Conservation (phyloP, 2,329 filamentous ascomycete genomes). For the Conoideocrella luteorostrata region DNA sequence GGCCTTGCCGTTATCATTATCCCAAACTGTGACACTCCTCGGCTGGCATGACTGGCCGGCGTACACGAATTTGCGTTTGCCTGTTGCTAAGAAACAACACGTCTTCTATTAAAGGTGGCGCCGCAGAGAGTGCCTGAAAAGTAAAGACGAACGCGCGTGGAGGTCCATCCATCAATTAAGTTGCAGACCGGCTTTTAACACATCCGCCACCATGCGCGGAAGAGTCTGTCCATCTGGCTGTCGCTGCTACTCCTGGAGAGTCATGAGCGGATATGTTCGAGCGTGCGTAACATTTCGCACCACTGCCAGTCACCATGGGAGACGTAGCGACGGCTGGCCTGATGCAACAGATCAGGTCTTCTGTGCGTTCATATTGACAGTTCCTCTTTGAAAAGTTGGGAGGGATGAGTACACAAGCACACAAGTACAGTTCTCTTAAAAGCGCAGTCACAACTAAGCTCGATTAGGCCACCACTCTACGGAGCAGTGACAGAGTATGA, state of each 20-base stretch:
- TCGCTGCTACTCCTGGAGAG: neutral
- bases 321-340: neutral
- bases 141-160: no score
- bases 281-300: neutral
- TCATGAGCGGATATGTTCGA: neutral
- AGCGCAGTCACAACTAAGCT: no score
- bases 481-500: no score
- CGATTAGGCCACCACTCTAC: no score
- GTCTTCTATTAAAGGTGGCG: neutral
- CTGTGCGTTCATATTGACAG: no score
- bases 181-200: neutral
- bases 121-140: no score
- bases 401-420: no score
- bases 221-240: neutral
- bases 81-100: neutral
- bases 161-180: neutral
- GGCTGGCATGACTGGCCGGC: neutral
- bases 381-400: constrained; percentile 4
- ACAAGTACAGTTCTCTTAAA: no score
- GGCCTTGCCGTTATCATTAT: neutral
- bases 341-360: neutral
- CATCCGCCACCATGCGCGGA: neutral
- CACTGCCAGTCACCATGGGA: neutral
- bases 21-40: neutral
- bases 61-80: neutral